phyloP scores from a whole-genome alignment of 1,139 yeast genomes.

The Kazachstania sp. region DNA sequence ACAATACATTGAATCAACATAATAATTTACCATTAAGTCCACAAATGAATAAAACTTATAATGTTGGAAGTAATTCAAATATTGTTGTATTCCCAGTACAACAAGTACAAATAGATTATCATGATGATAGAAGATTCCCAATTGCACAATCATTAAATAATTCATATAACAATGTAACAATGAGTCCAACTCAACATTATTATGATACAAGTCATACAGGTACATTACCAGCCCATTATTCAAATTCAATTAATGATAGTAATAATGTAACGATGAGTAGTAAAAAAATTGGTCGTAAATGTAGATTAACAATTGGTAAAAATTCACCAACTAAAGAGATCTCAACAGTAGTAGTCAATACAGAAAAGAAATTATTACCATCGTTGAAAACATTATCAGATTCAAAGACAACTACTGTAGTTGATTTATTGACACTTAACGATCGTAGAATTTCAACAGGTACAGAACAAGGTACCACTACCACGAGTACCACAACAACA shows the following conservation, averaged over 20 bases:
- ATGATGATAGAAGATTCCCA: background rate
- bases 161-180: background rate
- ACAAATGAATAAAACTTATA: background rate
- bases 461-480: too few relatives aligned
- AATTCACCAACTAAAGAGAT: background rate
- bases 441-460: too few relatives aligned
- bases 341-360: too few relatives aligned
- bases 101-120: background rate
- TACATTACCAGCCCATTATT: background rate
- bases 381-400: too few relatives aligned
- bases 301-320: background rate
- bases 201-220: background rate
- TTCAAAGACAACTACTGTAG: too few relatives aligned
- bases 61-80: background rate
- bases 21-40: background rate
- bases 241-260: background rate
- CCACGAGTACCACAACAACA: too few relatives aligned
- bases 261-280: background rate
- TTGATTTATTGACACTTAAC: too few relatives aligned
- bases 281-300: background rate
- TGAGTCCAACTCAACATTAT: background rate
- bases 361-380: too few relatives aligned
- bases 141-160: background rate
- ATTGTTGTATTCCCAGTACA: background rate
- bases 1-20: background rate